Percentiles rank a stretch among this genome's conserved stretches.
Conservation (phyloP, 2,329 filamentous ascomycete genomes). For the Magnaporthiopsis incrustans region DNA sequence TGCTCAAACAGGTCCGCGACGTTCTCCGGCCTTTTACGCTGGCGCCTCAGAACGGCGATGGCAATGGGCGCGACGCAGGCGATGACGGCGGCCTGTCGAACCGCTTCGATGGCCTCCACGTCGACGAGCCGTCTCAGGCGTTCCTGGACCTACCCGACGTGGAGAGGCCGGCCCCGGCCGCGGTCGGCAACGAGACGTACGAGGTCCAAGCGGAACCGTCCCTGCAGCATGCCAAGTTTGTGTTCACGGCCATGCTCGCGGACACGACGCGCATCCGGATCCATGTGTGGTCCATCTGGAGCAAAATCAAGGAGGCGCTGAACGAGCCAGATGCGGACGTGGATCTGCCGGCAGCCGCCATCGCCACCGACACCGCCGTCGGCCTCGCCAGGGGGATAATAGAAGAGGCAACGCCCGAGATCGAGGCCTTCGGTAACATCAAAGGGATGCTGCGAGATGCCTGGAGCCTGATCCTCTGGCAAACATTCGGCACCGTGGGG, state of each 20-base stretch:
- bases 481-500: no score
- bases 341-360: slow-evolving; percentile 13
- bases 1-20: slow-evolving; percentile 26
- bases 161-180: slow-evolving; percentile 12
- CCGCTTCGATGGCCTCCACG: slow-evolving; percentile 24
- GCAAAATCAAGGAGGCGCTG: no score
- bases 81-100: slow-evolving; percentile 15
- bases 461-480: no score
- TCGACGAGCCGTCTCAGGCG: slow-evolving; percentile 29
- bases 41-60: slow-evolving; percentile 8
- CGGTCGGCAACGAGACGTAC: slow-evolving; percentile 18
- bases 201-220: slow-evolving; percentile 20
- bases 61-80: no score
- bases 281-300: slow-evolving; percentile 23
- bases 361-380: slow-evolving; percentile 29
- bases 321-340: no score
- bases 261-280: slow-evolving; percentile 23
- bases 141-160: slow-evolving; percentile 26
- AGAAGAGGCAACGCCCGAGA: slow-evolving; percentile 19
- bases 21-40: slow-evolving; percentile 22
- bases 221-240: slow-evolving; percentile 20
- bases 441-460: no score
- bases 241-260: slow-evolving; percentile 18
- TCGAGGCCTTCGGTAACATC: slow-evolving; percentile 13
- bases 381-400: slow-evolving; percentile 24